Evolutionary conservation across 2,329 filamentous ascomycete species (phyloP), one percentile per base, ranked within the genome.

Genomic region (Pseudogymnoascus verrucosus): DNA sequence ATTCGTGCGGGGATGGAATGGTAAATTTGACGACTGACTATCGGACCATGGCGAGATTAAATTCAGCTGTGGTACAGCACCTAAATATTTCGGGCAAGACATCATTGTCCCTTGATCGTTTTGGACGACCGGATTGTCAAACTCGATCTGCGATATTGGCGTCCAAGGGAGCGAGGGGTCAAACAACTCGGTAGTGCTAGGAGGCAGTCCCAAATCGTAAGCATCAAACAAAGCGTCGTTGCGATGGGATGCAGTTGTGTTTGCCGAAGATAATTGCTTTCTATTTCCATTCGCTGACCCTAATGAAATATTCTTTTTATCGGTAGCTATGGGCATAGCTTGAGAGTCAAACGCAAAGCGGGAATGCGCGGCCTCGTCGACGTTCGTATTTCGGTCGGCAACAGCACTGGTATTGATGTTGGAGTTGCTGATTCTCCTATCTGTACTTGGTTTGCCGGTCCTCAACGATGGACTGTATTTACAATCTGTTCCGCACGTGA

Each of bases 391-490:
- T 31, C 16, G 21, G 34, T 62, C 60, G 34, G 34, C 28, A 31
- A 26, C 23, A 31, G 37, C 23, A 39, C n/a, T 66, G 67, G 34
- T 64, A 47, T 16, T 61, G 16, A 61, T 64, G 62, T 14, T 68
- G 62, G 14, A 60, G 37, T 61, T 39, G 40, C 39, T 51, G 61
- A 54, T 42, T 63, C 69, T 16, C 74, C 74, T 36, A 63, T 67
- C 63, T 31, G 78, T 72, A 66, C 80, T 82, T 37, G 78, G 77
- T 68, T 81, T 82, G 36, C 80, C 80, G 1, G 78, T 76, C 61
- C 80, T 75, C 67, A 78, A 80, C 0, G 81, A 83, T 1, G 80
- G 81, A 14, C 80, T 82, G 67, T 83, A 84, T 7, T 76, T 76
- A 67, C 81, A 84, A 59, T 80, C 74, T 42, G 78, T 76, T 6